Conservation (phyloP, 164 flowering plant species). For the Euptelea pleiosperma region DNA sequence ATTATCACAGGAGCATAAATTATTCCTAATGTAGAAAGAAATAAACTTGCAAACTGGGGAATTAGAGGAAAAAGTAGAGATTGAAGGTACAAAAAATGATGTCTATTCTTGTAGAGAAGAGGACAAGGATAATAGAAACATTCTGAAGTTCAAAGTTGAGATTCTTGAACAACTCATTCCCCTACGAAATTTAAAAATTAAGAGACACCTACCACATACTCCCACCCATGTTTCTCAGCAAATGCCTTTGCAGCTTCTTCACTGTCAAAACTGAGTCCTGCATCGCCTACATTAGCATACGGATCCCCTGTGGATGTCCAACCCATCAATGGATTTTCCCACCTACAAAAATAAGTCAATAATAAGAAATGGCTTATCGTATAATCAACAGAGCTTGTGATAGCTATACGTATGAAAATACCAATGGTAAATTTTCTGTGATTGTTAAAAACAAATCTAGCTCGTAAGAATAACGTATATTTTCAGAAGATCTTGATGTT, state of each 20-base stretch:
- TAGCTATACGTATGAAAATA: too few species aligned
- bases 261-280: conserved; percentile 72
- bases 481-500: too few species aligned
- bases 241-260: conserved; percentile 80
- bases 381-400: too few species aligned
- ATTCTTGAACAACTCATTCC: too few species aligned
- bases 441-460: too few species aligned
- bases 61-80: neutral
- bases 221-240: conserved; percentile 96
- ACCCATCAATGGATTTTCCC: conserved; percentile 99
- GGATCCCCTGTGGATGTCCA: conserved; percentile 99
- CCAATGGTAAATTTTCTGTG: too few species aligned
- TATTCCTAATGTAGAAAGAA: too few species aligned
- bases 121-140: neutral
- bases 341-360: conserved; percentile 39
- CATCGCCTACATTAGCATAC: conserved; percentile 93
- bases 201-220: conserved; percentile 52
- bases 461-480: too few species aligned
- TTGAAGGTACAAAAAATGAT: neutral
- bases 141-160: neutral
- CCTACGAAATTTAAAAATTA: neutral
- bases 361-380: too few species aligned
- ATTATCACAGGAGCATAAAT: too few species aligned
- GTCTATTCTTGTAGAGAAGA: neutral
- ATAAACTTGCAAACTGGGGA: neutral